Base-by-base conservation (phyloP, 2,329 filamentous ascomycete genomes). In the Samsoniella hepiali region DNA sequence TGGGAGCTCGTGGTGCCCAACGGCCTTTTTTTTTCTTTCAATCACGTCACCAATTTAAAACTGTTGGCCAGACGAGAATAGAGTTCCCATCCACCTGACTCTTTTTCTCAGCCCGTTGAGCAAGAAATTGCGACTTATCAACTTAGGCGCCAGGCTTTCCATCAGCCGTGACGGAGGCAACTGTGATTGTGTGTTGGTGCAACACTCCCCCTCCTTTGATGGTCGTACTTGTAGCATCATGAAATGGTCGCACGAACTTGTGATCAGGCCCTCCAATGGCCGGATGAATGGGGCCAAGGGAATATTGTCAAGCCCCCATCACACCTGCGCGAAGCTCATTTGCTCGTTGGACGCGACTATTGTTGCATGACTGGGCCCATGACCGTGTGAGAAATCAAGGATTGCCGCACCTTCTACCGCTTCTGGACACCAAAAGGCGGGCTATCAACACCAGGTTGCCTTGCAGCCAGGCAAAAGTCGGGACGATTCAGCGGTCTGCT, bases 151-250 rank as follows among this genome's bases (percentile, higher is more conserved):
- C 58, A 27, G 27, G 5, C 27, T 51, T 44, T 34, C 6, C 47
- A 44, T 22, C 17, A 27, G 9, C 36, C 49, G 34, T 60, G 15
- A 34, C 32, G 17, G 58, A 53, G 36, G 36, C 45, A 22, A 44
- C 42, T 51, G 58, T 53, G 58, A 60, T 32, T 42, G 44, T 44
- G 44, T 44, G 9, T 60, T 44, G 13, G 58, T 60, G 47, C 58
- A 34, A 60, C 58, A 53, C 29, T 50, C 32, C 51, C 29, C 34
- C 34, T 31, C 32, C 31, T 50, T 50, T 40, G 57, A 36, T 40
- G 34, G n/a, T 10, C 15, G 45, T 42, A 60, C 44, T 8, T 47
- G 44, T n/a, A 47, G 10, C 44, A 47, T 60, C 47, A 34, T n/a
- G 36, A 49, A 15, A 13, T 34, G 45, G 58, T 60, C 38, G 58